Evolutionary conservation across 2,329 filamentous ascomycete genomes (phyloP).

Genomic region (Annulohypoxylon truncatum): DNA sequence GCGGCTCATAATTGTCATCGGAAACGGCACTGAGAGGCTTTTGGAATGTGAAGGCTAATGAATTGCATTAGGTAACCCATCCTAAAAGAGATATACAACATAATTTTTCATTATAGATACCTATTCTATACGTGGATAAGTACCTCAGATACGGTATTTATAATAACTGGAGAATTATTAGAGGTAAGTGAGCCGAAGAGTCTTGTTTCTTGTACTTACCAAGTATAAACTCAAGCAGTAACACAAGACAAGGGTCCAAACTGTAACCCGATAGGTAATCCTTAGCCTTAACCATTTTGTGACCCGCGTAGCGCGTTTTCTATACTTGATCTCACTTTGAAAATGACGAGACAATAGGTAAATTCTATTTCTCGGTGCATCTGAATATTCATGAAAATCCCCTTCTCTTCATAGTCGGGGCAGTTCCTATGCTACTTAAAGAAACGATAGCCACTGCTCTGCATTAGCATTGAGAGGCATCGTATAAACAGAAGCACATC

Average conservation of each 20-base stretch:
- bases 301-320: not conserved
- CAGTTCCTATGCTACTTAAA: constrained; percentile 4
- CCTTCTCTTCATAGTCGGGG: not conserved
- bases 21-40: constrained; percentile 17
- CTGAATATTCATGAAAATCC: not conserved
- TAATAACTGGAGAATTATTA: not conserved
- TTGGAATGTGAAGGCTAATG: constrained; percentile 28
- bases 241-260: not conserved
- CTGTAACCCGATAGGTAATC: not conserved
- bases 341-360: not conserved
- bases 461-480: constrained; percentile 2
- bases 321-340: not conserved
- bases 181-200: not conserved
- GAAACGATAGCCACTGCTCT: constrained; percentile 5
- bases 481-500: constrained; percentile 3
- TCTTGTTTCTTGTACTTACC: not conserved
- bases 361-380: not conserved
- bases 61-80: constrained; percentile 4
- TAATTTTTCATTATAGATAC: not conserved
- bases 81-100: not conserved
- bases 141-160: too few relatives aligned
- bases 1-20: constrained; percentile 31
- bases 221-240: not conserved
- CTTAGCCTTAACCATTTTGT: not conserved
- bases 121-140: not conserved